phyloP scores from a whole-genome alignment of 2,329 filamentous ascomycete genomes.

The Fonsecaea multimorphosa region DNA sequence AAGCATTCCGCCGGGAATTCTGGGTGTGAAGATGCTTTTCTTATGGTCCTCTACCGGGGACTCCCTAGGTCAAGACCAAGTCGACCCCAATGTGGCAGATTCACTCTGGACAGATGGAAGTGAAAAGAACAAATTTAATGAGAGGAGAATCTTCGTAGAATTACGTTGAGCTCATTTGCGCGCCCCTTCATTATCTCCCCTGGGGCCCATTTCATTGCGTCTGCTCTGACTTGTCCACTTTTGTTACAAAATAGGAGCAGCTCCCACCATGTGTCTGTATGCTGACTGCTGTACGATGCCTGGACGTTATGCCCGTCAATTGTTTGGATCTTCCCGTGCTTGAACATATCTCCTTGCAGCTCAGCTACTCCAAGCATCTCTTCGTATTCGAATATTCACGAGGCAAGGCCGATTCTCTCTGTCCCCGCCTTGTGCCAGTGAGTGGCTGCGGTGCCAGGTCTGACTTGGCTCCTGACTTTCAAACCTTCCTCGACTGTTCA shows the following conservation, averaged over 20 bases:
- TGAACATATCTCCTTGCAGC: not conserved
- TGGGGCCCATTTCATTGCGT: not conserved
- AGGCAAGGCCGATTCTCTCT: not conserved
- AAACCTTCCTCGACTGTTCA: constrained; percentile 25
- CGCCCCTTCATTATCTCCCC: not conserved
- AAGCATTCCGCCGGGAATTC: no score
- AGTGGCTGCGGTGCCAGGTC: not conserved
- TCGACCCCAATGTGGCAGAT: no score
- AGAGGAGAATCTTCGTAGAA: not conserved
- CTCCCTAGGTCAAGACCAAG: no score
- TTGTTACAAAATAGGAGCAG: constrained; percentile 1
- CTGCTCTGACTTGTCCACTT: constrained; percentile 2
- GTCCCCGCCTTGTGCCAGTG: not conserved
- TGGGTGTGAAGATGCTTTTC: no score
- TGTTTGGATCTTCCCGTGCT: not conserved
- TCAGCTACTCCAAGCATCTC: not conserved
- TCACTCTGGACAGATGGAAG: no score
- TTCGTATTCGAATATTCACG: constrained; percentile 3
- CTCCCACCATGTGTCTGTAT: constrained; percentile 5
- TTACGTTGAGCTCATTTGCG: not conserved
- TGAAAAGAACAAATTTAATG: not conserved
- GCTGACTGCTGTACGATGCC: not conserved
- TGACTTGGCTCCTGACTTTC: not conserved
- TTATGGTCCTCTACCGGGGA: no score
- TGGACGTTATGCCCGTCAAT: not conserved